These are phyloP conservation scores for Fragaria nilgerrensis DNA, from an alignment of 306 rosid genomes.

Conservation along the genomic window DNA sequence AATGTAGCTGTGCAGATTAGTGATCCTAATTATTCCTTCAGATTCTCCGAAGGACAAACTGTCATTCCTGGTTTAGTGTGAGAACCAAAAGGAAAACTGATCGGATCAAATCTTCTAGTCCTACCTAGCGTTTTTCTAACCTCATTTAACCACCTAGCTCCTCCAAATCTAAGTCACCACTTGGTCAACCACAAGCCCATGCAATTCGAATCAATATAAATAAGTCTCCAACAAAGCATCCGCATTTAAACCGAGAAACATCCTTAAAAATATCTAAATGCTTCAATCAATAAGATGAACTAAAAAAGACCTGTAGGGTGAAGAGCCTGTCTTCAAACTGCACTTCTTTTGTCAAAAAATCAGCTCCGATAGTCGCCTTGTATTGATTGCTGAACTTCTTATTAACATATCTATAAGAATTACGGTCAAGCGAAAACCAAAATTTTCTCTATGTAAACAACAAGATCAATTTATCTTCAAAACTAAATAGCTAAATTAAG, in stretches of 20 bases:
- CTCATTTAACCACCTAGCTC: not conserved
- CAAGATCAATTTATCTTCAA: not conserved
- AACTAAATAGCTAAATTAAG: not conserved
- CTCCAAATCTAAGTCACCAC: not conserved
- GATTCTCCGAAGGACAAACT: not conserved
- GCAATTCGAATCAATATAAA: not conserved
- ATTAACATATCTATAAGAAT: slow-evolving; percentile 76
- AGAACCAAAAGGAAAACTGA: not conserved
- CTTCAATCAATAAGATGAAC: not conserved
- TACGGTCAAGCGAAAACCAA: slow-evolving; percentile 36
- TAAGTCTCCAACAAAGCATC: not conserved
- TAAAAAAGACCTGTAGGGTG: slow-evolving; percentile 75
- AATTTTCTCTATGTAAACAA: not conserved
- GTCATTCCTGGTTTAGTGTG: not conserved
- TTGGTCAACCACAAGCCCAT: not conserved
- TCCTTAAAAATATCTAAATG: not conserved
- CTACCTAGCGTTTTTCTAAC: not conserved
- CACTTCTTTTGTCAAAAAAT: slow-evolving; percentile 93
- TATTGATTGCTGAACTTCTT: slow-evolving; percentile 97
- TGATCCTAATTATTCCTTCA: not conserved
- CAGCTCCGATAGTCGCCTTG: slow-evolving; percentile 99
- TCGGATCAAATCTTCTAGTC: not conserved
- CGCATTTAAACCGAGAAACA: not conserved
- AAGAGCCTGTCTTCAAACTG: slow-evolving; percentile 98
- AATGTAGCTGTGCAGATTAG: not conserved